Evolutionary conservation across 371 early-diverging fungal genomes (phyloP).

Genomic region (Entomophthora muscae): DNA sequence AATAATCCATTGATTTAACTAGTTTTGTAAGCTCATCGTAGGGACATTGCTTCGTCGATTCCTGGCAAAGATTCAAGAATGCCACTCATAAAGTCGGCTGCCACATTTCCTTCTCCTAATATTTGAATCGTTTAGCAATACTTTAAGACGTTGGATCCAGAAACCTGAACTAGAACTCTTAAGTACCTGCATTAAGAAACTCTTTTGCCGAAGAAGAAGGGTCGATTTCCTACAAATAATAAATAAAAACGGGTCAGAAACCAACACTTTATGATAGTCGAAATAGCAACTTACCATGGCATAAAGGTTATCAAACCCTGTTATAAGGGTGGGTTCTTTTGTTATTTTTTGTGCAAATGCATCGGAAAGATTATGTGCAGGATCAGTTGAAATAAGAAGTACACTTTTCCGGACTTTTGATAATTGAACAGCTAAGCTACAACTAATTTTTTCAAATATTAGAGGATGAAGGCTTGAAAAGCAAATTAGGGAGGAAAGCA

Average conservation of each 20-base stretch:
- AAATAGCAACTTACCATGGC: constrained; percentile 84
- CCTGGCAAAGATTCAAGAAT: constrained; percentile 95
- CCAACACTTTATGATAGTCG: background rate
- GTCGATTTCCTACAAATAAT: constrained; percentile 99
- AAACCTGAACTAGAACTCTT: too few species aligned
- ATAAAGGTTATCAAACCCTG: constrained; percentile 83
- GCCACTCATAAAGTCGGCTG: constrained; percentile 84
- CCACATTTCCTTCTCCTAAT: constrained; percentile 51
- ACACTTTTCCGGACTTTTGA: constrained; percentile 84
- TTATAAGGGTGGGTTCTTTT: constrained; percentile 86
- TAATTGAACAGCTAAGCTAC: constrained; percentile 81
- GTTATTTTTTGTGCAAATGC: constrained; percentile 97
- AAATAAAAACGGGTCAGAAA: background rate
- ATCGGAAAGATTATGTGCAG: constrained; percentile 96
- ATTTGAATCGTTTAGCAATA: too few species aligned
- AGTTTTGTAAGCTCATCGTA: constrained; percentile 15
- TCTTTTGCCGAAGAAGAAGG: constrained; percentile 91
- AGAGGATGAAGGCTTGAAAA: background rate
- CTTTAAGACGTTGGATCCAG: too few species aligned
- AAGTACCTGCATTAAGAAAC: constrained; percentile 81
- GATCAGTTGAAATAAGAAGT: constrained; percentile 94
- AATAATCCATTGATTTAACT: constrained; percentile 95
- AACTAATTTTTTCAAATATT: constrained; percentile 13
- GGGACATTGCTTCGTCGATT: constrained; percentile 98
- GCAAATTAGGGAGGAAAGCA: too few species aligned